Evolutionary conservation across 805 yeast species (phyloP).

Genomic region (Saturnispora sekii): DNA sequence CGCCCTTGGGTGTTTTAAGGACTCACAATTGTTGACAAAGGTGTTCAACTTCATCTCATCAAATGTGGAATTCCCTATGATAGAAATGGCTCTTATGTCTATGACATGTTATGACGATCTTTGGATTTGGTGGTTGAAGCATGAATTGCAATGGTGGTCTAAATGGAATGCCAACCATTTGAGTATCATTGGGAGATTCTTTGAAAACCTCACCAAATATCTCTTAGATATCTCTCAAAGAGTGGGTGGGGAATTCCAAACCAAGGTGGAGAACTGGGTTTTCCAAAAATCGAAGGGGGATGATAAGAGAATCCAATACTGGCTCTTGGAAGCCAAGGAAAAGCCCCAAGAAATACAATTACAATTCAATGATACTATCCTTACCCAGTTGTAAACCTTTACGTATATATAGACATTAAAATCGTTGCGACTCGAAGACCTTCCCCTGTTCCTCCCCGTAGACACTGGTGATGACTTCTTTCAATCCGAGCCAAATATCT

Average conservation of each 20-base stretch:
- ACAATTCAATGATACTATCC: constrained; percentile 3
- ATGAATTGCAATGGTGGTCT: constrained; percentile 5
- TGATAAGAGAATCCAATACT: constrained; percentile 14
- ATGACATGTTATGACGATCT: constrained; percentile 25
- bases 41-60: constrained; percentile 47
- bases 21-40: constrained; percentile 38
- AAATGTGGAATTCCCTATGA: constrained; percentile 44
- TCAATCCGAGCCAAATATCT: constrained; percentile 31
- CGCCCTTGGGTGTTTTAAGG: constrained; percentile 41
- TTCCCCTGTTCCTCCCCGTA: constrained; percentile 29
- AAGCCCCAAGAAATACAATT: constrained; percentile 14
- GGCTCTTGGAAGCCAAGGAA: constrained; percentile 14
- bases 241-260: constrained; percentile 7
- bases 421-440: constrained; percentile 17
- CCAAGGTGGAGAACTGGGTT: constrained; percentile 16
- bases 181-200: constrained; percentile 24
- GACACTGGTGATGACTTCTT: constrained; percentile 46
- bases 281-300: constrained; percentile 16
- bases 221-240: constrained; percentile 26
- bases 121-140: constrained; percentile 39
- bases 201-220: constrained; percentile 35
- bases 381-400: neutral
- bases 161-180: constrained; percentile 8
- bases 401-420: neutral
- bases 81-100: constrained; percentile 46